Conservation (phyloP, 1,284 basidiomycete genomes). For the Trichosporon sp. region DNA sequence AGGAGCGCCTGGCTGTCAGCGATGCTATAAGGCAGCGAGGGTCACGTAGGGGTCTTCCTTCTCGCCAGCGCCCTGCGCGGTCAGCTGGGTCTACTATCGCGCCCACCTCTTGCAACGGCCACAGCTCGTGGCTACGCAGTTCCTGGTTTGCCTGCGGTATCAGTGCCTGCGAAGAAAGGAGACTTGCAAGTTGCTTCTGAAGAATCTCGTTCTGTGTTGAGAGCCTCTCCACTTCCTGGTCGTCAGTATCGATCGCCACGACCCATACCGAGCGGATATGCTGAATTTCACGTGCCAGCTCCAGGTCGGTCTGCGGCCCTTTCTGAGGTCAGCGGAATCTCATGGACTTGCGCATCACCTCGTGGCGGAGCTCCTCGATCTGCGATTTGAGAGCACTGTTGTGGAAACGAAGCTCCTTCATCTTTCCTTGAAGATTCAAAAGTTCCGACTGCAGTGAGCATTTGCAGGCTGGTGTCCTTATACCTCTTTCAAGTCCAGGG, state of each 20-base stretch:
- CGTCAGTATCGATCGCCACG: neutral
- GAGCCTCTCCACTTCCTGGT: neutral
- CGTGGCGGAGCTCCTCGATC: slow-evolving; percentile 26
- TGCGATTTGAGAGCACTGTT: slow-evolving; percentile 25
- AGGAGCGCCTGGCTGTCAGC: slow-evolving; percentile 14
- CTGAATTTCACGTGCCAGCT: slow-evolving; percentile 3
- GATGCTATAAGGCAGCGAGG: neutral
- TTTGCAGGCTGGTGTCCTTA: neutral
- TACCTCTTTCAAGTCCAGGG: slow-evolving; percentile 17
- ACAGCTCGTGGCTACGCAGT: neutral
- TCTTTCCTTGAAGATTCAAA: slow-evolving; percentile 24
- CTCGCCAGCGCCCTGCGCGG: neutral
- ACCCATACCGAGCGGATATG: neutral
- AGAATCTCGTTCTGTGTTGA: slow-evolving; percentile 14
- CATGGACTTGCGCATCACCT: slow-evolving; percentile 6
- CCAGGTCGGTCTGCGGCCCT: neutral
- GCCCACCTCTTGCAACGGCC: neutral
- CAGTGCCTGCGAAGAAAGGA: neutral
- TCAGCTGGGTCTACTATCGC: no score
- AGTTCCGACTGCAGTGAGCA: neutral
- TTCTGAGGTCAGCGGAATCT: neutral
- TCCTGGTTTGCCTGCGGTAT: neutral
- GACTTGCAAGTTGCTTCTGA: slow-evolving; percentile 2
- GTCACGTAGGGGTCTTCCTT: slow-evolving; percentile 22
- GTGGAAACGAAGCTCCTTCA: slow-evolving; percentile 26